Evolutionary conservation across 495 filamentous ascomycete species (phyloP), one percentile per base, ranked within the genome.

Genomic region (Geopyxis carbonaria): DNA sequence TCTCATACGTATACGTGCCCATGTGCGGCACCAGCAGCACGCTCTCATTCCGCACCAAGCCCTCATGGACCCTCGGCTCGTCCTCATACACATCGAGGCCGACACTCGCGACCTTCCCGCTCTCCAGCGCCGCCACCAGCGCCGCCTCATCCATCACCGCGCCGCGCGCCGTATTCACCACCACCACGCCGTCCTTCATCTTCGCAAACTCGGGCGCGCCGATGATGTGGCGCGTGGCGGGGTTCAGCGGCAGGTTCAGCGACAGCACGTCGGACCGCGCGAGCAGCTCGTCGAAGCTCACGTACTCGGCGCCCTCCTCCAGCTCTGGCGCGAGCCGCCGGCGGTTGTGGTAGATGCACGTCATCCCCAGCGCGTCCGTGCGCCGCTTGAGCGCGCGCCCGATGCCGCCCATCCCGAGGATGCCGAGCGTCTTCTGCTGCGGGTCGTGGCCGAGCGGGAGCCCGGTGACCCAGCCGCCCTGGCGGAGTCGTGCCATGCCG

Each of bases 361-460:
- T 69, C 68, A 82, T 75, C 28, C 71, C 73, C 51, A 83, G 80
- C 4, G 68, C 77, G 31, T 64, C 60, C 1, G 82, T 73, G 33
- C 78, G 72, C 50, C 66, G 72, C 42, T 74, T 73, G 44, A 93
- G 65, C 47, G 81, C 75, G 63, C 76, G 58, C 31, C 79, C 81
- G 38, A 91, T 91, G 24, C 82, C 83, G 20, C 84, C 84, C 70
- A 86, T 85, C 1, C 84, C 84, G 47, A 89, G 67, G 47, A 93
- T 75, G 14, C 77, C 77, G 3, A 82, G 62, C 22, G 65, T 62
- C 52, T 79, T 77, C 19, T 69, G 70, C 45, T 72, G 59, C 16
- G 76, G 77, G 47, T 81, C 78, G 44, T 69, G 72, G 21, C 70
- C 73, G 14, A 76, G 59, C 5, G 62, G 61, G 45, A 68, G 53